Evolutionary conservation across 1,139 yeast species (phyloP).

Genomic region (Candida sp.): DNA sequence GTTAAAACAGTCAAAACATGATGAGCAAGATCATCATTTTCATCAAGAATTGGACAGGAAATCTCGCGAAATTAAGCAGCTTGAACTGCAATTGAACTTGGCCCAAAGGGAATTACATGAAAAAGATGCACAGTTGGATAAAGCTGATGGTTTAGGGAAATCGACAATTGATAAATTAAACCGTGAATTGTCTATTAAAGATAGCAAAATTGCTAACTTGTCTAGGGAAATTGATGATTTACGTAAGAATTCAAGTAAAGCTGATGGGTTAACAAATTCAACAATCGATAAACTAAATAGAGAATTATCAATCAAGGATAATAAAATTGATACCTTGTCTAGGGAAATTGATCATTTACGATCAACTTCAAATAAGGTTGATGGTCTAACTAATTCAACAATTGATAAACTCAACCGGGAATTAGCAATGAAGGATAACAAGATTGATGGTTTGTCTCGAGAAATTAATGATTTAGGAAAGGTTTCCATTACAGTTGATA

Average conservation of each 20-base stretch:
- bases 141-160: too few species aligned
- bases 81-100: neutral
- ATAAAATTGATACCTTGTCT: neutral
- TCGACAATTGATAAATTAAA: too few species aligned
- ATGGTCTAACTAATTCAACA: too few species aligned
- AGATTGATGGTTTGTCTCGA: neutral
- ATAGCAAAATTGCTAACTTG: too few species aligned
- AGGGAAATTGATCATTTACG: neutral
- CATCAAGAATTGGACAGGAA: neutral
- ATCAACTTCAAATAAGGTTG: neutral
- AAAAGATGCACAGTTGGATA: neutral
- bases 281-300: neutral
- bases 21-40: neutral
- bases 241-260: neutral
- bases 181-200: too few species aligned
- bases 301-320: neutral
- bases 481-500: neutral
- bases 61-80: neutral
- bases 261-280: too few species aligned
- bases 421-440: too few species aligned
- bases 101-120: neutral
- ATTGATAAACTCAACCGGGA: too few species aligned
- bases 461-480: constrained; percentile 8
- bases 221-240: constrained; percentile 8
- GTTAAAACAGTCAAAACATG: neutral